Evolutionary conservation across 164 flowering plant species (phyloP).

Genomic region (Nymphaea thermarum): DNA sequence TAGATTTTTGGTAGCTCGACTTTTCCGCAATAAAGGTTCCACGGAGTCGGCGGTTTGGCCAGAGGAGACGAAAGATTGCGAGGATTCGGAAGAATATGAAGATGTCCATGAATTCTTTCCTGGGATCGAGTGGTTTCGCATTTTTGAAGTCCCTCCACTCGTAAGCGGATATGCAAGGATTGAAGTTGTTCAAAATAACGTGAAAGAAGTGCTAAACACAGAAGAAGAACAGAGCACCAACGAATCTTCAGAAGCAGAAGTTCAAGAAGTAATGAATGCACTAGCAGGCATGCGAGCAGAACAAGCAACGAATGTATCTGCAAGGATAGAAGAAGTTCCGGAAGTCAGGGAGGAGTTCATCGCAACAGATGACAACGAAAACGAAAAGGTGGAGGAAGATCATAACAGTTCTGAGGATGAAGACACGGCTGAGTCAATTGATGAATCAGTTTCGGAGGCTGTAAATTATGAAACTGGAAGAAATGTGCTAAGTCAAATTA

Average conservation of each 20-base stretch:
- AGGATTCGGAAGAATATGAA: background rate
- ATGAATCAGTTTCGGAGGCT: background rate
- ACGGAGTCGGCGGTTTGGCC: background rate
- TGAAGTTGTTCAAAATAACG: too few species aligned
- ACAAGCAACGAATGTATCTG: background rate
- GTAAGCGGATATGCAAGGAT: background rate
- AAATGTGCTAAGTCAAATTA: background rate
- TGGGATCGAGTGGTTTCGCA: background rate
- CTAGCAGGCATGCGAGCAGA: background rate
- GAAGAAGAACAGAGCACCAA: too few species aligned
- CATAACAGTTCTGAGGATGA: too few species aligned
- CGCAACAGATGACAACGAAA: background rate
- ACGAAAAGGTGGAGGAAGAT: background rate
- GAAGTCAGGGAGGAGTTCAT: background rate
- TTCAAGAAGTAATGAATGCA: background rate
- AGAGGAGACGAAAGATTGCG: background rate
- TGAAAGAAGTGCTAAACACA: too few species aligned
- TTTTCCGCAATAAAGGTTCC: too few species aligned
- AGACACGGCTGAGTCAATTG: background rate
- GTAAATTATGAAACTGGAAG: background rate
- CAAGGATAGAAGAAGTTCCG: background rate
- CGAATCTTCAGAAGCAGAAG: background rate
- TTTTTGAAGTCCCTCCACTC: background rate
- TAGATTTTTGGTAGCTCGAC: background rate
- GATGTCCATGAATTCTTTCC: background rate